Evolutionary conservation across 73 alveolate genomes (phyloP).

Genomic region (Paramecium primaurelia): DNA sequence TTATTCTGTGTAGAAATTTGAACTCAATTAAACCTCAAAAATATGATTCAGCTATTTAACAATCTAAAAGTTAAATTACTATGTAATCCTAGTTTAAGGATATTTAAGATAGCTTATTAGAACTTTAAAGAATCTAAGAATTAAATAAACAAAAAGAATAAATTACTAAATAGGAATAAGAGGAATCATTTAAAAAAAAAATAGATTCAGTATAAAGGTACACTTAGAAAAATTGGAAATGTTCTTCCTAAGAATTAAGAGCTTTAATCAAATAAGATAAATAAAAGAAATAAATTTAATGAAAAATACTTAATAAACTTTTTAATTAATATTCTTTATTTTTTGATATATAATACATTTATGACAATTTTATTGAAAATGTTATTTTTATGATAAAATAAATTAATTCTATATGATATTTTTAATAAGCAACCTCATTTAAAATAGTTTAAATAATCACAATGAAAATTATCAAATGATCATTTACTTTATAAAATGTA

Average conservation of each 20-base stretch:
- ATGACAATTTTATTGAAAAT: not conserved
- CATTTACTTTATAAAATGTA: not conserved
- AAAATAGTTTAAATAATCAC: not conserved
- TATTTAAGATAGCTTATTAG: not conserved
- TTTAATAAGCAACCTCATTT: not conserved
- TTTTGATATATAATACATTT: not conserved
- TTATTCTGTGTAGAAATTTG: not conserved
- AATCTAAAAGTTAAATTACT: not conserved
- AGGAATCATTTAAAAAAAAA: not conserved
- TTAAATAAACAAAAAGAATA: not conserved
- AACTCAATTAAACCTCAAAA: not conserved
- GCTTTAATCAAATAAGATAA: not conserved
- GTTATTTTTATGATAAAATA: not conserved
- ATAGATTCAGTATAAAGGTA: not conserved
- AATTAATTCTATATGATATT: not conserved
- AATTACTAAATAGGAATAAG: not conserved
- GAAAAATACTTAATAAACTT: not conserved
- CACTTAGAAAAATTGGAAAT: not conserved
- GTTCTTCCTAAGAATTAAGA: not conserved
- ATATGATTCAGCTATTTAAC: not conserved
- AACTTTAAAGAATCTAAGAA: not conserved
- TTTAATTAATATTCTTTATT: not conserved
- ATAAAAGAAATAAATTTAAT: not conserved
- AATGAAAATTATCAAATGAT: not conserved
- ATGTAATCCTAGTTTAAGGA: not conserved